These are phyloP conservation scores for Hanseniaspora guilliermondii DNA, from an alignment of 805 yeast genomes.

Conservation along the genomic window DNA sequence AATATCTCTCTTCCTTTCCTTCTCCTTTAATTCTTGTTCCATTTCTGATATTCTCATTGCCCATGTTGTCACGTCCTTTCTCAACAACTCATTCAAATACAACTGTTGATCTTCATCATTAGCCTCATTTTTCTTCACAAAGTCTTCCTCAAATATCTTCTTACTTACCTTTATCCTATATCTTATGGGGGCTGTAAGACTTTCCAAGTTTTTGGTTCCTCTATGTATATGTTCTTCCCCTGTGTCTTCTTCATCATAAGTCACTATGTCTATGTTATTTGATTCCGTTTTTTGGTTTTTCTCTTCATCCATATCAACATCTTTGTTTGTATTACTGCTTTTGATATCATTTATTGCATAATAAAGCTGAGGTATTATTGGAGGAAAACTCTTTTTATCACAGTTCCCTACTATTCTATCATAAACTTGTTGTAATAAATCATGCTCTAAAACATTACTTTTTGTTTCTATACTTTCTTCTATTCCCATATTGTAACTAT, in stretches of 20 bases:
- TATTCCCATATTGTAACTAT: not conserved
- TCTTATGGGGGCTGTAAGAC: conserved; percentile 12
- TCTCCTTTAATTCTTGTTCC: conserved; percentile 22
- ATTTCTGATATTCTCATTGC: conserved; percentile 18
- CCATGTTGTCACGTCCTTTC: conserved; percentile 25
- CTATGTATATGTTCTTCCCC: conserved; percentile 5
- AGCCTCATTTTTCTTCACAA: not conserved
- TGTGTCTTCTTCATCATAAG: conserved; percentile 11
- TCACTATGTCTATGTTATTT: conserved; percentile 5
- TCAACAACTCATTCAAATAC: conserved; percentile 19
- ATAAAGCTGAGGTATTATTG: conserved; percentile 9
- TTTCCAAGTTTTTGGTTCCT: conserved; percentile 13
- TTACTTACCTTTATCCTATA: conserved; percentile 12
- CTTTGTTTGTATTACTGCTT: not conserved
- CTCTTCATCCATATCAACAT: not conserved
- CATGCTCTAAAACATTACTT: conserved; percentile 44
- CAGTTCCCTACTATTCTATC: conserved; percentile 41
- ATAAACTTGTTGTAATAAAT: conserved; percentile 45
- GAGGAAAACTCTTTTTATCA: conserved; percentile 29
- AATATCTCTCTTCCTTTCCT: conserved; percentile 17
- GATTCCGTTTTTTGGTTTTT: not conserved
- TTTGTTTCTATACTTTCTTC: not conserved
- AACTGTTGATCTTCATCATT: not conserved
- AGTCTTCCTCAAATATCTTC: not conserved
- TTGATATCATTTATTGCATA: conserved; percentile 9